Base-by-base conservation (phyloP, 331 rosid species). In the Telfairia occidentalis region DNA sequence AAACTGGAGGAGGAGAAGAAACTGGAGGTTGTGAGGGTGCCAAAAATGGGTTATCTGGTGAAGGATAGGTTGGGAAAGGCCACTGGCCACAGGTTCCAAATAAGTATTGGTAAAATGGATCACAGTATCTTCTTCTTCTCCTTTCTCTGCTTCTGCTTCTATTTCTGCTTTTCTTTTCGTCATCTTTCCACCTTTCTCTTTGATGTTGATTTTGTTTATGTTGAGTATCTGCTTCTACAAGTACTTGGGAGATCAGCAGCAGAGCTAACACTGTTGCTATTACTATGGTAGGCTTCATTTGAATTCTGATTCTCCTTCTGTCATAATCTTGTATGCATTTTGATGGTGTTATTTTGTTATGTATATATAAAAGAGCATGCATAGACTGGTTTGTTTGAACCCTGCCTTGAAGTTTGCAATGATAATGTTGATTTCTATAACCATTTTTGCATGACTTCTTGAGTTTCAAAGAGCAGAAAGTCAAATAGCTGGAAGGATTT, bases 41-140 rank as follows among this genome's bases (percentile, higher is more conserved):
- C 57, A 24, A 70, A 70, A 70, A 70, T 70, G 75, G 75, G 58
- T 70, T 70, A 28, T 70, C 58, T 70, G 57, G 24, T 50, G 75
- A 70, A 46, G 58, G 75, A 42, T 24, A 28, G 38, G 24, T 70
- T 45, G 57, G 26, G 18, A 70, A 70, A 70, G 75, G 75, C 75
- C 75, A 70, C 58, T 70, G 75, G 16, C 58, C 75, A 46, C 75
- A 70, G 13, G 57, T 0, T 70, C 75, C 58, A 46, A 70, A 70
- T 18, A 70, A 16, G 42, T 42, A 70, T 45, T 29, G 75, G 58
- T 70, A 70, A 43, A 70, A 46, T 15, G 75, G 58, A 48, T 70
- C 75, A 70, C 75, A 70, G 42, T 28, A 70, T 45, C 75, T 29
- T 70, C 54, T 69, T 10, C 73, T 65, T 65, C 65, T 28, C 5